phyloP scores from a whole-genome alignment of 2,329 filamentous ascomycete species.

The Aspergillus cejpii region DNA sequence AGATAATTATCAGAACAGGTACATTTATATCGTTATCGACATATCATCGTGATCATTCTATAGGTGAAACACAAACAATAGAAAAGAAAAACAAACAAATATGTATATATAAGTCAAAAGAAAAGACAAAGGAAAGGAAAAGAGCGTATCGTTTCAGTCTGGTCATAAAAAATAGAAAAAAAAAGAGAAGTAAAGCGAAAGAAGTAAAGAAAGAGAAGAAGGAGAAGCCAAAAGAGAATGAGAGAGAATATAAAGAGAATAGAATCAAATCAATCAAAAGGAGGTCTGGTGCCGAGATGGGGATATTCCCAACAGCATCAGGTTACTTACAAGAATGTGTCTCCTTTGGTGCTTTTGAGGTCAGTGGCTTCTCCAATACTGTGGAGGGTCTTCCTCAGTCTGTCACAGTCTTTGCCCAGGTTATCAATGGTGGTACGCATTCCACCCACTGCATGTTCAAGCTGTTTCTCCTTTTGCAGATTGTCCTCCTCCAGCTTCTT shows the following conservation, averaged over 20 bases:
- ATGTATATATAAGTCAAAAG: conserved; percentile 3
- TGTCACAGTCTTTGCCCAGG: conserved; percentile 47
- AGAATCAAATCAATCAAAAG: conserved; percentile 6
- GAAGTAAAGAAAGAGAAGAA: conserved; percentile 11
- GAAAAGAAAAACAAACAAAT: conserved; percentile 12
- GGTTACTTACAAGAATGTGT: conserved; percentile 47
- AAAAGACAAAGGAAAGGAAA: conserved; percentile 3
- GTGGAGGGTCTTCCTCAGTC: conserved; percentile 46
- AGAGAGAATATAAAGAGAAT: conserved; percentile 6
- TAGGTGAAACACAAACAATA: conserved; percentile 14
- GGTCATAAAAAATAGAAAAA: conserved; percentile 2
- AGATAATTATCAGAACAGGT: conserved; percentile 38
- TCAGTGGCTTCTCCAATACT: conserved; percentile 47
- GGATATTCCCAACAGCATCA: conserved; percentile 21
- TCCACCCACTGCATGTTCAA: conserved; percentile 38
- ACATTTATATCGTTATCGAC: conserved; percentile 35
- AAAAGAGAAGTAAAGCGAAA: conserved; percentile 6
- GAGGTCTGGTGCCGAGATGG: conserved; percentile 14
- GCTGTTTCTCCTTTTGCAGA: conserved; percentile 42
- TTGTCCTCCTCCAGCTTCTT: conserved; percentile 42
- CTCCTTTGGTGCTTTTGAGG: conserved; percentile 45
- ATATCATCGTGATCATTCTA: conserved; percentile 23
- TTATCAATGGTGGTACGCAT: conserved; percentile 46
- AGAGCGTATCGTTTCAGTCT: conserved; percentile 1
- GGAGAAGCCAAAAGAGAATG: conserved; percentile 6